These are phyloP conservation scores for Pyrus betulifolia DNA, from an alignment of 306 rosid species.

Conservation along the genomic window DNA sequence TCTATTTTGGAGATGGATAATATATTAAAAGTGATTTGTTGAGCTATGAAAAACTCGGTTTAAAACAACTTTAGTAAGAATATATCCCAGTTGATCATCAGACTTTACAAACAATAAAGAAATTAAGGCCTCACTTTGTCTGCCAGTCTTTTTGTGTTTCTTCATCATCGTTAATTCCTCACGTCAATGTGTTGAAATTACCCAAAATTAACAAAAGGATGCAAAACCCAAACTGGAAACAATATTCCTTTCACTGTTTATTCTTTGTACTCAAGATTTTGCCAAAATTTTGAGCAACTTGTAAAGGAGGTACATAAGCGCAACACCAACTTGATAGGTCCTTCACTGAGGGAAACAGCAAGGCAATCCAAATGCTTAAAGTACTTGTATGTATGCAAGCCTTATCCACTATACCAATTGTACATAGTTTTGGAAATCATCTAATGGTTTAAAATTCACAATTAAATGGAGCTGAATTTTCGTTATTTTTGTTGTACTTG, in stretches of 20 bases:
- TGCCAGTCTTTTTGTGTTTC: background rate
- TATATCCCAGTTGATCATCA: too few species aligned
- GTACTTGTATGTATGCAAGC: background rate
- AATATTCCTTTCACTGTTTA: background rate
- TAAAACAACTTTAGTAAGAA: too few species aligned
- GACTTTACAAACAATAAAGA: too few species aligned
- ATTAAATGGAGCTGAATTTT: background rate
- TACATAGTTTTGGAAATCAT: background rate
- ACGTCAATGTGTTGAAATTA: background rate
- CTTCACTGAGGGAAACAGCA: slow-evolving; percentile 21
- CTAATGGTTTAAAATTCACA: slow-evolving; percentile 4
- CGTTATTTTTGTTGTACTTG: background rate
- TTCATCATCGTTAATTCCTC: background rate
- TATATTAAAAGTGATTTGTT: too few species aligned
- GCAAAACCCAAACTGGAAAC: background rate
- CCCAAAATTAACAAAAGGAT: background rate
- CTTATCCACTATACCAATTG: slow-evolving; percentile 8
- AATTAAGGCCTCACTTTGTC: too few species aligned
- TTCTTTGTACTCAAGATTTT: background rate
- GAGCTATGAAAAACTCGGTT: too few species aligned
- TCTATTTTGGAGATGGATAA: too few species aligned
- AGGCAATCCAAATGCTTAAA: slow-evolving; percentile 1
- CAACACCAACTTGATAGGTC: background rate
- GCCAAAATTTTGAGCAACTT: slow-evolving; percentile 18
- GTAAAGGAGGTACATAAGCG: background rate